These are phyloP conservation scores for Rhipidocladum racemiflorum DNA, from an alignment of 176 grass and related monocot species.

Conservation along the genomic window DNA sequence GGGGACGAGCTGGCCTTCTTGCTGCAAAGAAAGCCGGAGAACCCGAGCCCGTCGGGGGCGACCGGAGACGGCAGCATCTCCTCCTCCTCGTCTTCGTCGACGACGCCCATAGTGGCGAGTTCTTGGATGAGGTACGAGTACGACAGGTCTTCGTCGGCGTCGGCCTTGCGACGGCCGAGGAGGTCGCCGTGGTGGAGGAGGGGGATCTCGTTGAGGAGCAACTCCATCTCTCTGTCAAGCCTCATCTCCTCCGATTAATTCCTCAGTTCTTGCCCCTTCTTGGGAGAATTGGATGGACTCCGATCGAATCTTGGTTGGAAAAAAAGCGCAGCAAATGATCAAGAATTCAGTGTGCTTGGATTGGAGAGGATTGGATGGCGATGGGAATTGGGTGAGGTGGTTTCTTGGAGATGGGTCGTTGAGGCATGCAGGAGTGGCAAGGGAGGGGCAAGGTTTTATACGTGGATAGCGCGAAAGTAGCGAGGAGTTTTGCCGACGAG, in stretches of 20 bases:
- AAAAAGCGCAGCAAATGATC: neutral
- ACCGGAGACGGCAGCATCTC: neutral
- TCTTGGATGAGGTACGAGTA: constrained; percentile 37
- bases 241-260: constrained; percentile 27
- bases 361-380: neutral
- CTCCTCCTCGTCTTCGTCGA: constrained; percentile 23
- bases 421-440: constrained; percentile 54
- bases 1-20: constrained; percentile 12
- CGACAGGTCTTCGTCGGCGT: neutral
- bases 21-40: neutral
- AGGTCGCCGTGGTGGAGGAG: constrained; percentile 40
- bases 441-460: constrained; percentile 34
- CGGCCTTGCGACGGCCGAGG: neutral
- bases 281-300: neutral
- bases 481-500: constrained; percentile 29
- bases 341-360: neutral
- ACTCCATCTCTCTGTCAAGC: constrained; percentile 75
- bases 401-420: constrained; percentile 50
- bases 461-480: constrained; percentile 38
- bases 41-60: neutral
- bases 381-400: constrained; percentile 29
- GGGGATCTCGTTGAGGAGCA: constrained; percentile 72
- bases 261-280: neutral
- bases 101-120: constrained; percentile 36
- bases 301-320: neutral